Evolutionary conservation across 352 stramenopile genomes (phyloP).

Genomic region (Phytopythium boreale): DNA sequence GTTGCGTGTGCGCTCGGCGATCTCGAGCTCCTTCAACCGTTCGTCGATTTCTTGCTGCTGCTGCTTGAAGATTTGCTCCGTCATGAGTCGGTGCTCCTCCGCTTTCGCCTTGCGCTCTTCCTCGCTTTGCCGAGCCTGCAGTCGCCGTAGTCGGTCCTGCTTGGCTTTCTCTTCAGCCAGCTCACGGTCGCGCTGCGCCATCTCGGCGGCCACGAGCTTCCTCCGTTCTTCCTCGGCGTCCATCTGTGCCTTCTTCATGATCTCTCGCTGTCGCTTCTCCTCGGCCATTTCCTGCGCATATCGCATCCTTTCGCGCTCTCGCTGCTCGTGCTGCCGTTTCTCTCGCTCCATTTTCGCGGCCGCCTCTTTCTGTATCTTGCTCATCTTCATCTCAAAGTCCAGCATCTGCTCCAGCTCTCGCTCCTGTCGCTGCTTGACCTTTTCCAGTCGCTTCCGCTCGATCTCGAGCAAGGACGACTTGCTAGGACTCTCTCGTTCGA

Average conservation of each 20-base stretch:
- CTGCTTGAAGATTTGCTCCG: conserved; percentile 48
- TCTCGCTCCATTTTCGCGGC: conserved; percentile 67
- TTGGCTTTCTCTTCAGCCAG: conserved; percentile 75
- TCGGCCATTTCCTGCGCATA: conserved; percentile 67
- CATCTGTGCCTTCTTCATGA: conserved; percentile 80
- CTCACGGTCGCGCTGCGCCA: conserved; percentile 69
- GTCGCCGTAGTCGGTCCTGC: conserved; percentile 57
- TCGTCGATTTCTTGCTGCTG: conserved; percentile 69
- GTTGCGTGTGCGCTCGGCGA: conserved; percentile 62
- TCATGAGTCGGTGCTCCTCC: conserved; percentile 62
- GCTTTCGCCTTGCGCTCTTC: conserved; percentile 74
- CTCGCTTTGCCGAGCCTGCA: conserved; percentile 68
- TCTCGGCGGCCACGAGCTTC: conserved; percentile 55
- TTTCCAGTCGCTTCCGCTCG: conserved; percentile 68
- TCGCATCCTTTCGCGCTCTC: conserved; percentile 59
- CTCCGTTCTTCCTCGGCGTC: conserved; percentile 81
- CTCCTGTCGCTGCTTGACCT: conserved; percentile 72
- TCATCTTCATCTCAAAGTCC: conserved; percentile 91
- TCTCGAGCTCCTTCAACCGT: conserved; percentile 51
- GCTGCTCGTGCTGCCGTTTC: conserved; percentile 58
- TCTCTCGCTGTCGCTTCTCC: conserved; percentile 71
- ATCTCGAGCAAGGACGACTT: conserved; percentile 56
- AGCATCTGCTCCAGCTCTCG: conserved; percentile 89
- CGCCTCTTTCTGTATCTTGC: conserved; percentile 73
- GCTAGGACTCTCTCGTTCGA: conserved; percentile 10